phyloP scores from a whole-genome alignment of 2,329 filamentous ascomycete species.

The Ceratocystis destructans region DNA sequence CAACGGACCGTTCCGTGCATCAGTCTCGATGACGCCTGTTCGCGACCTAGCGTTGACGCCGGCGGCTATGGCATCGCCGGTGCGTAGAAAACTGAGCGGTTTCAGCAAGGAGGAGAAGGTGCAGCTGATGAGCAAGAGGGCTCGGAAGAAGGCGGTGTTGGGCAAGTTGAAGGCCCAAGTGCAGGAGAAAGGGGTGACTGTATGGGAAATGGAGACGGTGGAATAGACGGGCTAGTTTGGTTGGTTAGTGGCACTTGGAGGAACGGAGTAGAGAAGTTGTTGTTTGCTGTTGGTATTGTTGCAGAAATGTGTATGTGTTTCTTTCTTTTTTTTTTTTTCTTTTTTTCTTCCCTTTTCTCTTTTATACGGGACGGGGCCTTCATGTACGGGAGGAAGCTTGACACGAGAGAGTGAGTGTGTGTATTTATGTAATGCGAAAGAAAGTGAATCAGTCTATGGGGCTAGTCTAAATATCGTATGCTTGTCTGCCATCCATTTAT shows the following conservation, averaged over 20 bases:
- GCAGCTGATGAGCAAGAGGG: constrained; percentile 39
- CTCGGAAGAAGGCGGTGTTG: constrained; percentile 40
- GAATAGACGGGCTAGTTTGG: constrained; percentile 26
- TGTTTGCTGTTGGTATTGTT: background rate
- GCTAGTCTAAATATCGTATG: background rate
- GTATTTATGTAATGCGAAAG: background rate
- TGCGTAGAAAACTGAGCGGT: constrained; percentile 48
- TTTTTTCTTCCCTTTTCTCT: background rate
- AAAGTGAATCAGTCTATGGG: background rate
- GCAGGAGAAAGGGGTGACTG: constrained; percentile 36
- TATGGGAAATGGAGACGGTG: constrained; percentile 38
- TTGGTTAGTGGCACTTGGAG: background rate
- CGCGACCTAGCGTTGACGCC: constrained; percentile 21
- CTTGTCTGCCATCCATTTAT: background rate
- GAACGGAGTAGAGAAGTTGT: background rate
- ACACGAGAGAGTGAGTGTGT: background rate
- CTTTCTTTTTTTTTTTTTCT: background rate
- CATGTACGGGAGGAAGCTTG: background rate
- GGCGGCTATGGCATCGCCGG: constrained; percentile 33
- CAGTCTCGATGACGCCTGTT: constrained; percentile 1
- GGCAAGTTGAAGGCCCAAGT: constrained; percentile 38
- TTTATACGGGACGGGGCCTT: background rate
- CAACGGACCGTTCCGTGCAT: background rate
- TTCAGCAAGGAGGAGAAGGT: constrained; percentile 47
- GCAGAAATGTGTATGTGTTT: background rate